Base-by-base conservation (phyloP, 1,284 basidiomycete species). In the Ustilago nuda region DNA sequence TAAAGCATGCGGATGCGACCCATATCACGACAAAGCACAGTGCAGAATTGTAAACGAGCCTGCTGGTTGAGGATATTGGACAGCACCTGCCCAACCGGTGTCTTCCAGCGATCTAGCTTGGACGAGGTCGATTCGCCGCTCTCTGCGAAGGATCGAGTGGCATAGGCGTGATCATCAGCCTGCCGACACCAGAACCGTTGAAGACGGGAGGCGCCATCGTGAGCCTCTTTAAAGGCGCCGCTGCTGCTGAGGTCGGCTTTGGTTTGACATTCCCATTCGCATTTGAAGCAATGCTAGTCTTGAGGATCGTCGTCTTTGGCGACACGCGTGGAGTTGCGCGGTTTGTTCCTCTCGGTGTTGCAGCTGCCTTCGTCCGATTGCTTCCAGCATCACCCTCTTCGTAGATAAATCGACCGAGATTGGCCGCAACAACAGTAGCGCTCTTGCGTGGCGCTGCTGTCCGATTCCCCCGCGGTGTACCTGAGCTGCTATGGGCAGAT, bases 361-460 rank as follows among this genome's bases (percentile, higher is more conserved):
- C 48, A 7, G 48, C 8, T 17, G 48, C 13, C 4, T 15, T 23
- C 27, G 48, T 12, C 8, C 43, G 48, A 33, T 12, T 30, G n/a
- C n/a, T 32, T 17, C 36, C 30, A 11, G 9, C 17, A 45, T 9
- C 61, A 35, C 23, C 61, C 8, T 72, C 68, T 8, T 68, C 43
- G 56, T 71, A 76, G 0, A 48, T 19, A 35, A 55, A 76, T 33
- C 61, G 73, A 1, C 19, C 61, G 4, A 76, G 51, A 19, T 68
- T 68, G 12, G 65, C 61, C 8, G 63, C 57, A 8, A 60, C 60
- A 6, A 41, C 37, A 3, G 51, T 37, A 1, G 72, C 72, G 46
- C 72, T 70, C 55, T 61, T 66, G 17, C 67, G 56, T 27, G 62
- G 48, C 7, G 61, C 61, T 2, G 45, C 52, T 8, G n/a, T 7